Evolutionary conservation across 1,139 yeast genomes (phyloP).

Genomic region (Zygosaccharomyces sapae): DNA sequence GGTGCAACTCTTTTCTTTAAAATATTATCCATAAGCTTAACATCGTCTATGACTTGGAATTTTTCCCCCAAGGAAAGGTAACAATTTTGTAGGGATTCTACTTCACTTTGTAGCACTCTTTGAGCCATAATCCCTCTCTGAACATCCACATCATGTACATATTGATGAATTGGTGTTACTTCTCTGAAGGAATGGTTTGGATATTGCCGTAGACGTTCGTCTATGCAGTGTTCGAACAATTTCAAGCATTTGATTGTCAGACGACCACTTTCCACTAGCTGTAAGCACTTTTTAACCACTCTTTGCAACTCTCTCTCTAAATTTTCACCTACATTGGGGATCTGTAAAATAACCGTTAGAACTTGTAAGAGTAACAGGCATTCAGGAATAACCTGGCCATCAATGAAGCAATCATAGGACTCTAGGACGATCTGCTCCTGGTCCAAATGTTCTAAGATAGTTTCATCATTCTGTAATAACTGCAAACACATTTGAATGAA

Average conservation of each 20-base stretch:
- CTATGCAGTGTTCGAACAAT: conserved; percentile 29
- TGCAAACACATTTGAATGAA: conserved; percentile 35
- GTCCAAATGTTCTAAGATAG: conserved; percentile 42
- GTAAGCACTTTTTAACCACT: conserved; percentile 36
- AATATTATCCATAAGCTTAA: conserved; percentile 53
- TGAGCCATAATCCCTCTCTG: conserved; percentile 45
- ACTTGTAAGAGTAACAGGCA: conserved; percentile 51
- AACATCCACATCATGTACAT: conserved; percentile 16
- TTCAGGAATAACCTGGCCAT: conserved; percentile 60
- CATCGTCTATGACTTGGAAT: conserved; percentile 50
- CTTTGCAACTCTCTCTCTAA: conserved; percentile 18
- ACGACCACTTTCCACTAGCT: conserved; percentile 32
- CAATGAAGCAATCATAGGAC: conserved; percentile 56
- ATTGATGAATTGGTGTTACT: conserved; percentile 21
- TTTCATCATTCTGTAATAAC: conserved; percentile 32
- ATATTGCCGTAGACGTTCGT: conserved; percentile 33
- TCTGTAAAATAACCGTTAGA: conserved; percentile 19
- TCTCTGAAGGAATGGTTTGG: conserved; percentile 34
- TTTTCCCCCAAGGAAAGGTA: conserved; percentile 37
- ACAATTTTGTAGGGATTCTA: conserved; percentile 45
- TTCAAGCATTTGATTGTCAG: conserved; percentile 28
- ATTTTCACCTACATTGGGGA: conserved; percentile 15
- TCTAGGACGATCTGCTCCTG: conserved; percentile 52
- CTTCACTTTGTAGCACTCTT: conserved; percentile 53
- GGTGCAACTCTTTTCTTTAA: conserved; percentile 51